Percentiles rank a stretch among this genome's conserved stretches.
phyloP scores from a whole-genome alignment of 176 grass and related monocot genomes.

The Cymbopogon citratus region DNA sequence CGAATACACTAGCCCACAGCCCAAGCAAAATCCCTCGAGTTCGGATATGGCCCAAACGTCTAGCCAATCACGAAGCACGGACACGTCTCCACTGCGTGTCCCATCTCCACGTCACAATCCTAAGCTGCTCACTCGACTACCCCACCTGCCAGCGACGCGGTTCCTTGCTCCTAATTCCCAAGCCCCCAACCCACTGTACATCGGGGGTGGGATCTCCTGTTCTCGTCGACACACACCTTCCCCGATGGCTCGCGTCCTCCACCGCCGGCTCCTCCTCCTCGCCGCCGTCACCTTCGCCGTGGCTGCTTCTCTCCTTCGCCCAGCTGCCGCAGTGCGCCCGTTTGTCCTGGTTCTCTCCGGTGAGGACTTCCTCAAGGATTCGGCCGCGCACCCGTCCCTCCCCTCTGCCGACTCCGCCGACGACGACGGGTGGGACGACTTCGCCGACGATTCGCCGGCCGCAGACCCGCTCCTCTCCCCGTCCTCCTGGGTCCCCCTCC shows the following conservation, averaged over 20 bases:
- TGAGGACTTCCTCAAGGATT: constrained; percentile 79
- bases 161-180: neutral
- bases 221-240: neutral
- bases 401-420: constrained; percentile 30
- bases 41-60: neutral
- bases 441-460: constrained; percentile 47
- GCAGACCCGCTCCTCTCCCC: constrained; percentile 35
- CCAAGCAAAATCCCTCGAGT: neutral
- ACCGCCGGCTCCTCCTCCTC: constrained; percentile 34
- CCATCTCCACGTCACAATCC: constrained; percentile 20
- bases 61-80: constrained; percentile 42
- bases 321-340: constrained; percentile 40
- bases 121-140: neutral
- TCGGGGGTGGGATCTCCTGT: constrained; percentile 28
- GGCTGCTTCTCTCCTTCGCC: constrained; percentile 14
- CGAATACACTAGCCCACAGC: too few species aligned
- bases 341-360: constrained; percentile 67
- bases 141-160: constrained; percentile 31
- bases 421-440: constrained; percentile 80
- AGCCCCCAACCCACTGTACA: neutral
- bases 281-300: neutral
- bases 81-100: constrained; percentile 23
- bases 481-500: constrained; percentile 64
- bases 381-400: constrained; percentile 43
- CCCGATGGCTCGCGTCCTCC: constrained; percentile 34